phyloP scores from a whole-genome alignment of 2,329 filamentous ascomycete species.

The Coleophoma eucalyptorum region DNA sequence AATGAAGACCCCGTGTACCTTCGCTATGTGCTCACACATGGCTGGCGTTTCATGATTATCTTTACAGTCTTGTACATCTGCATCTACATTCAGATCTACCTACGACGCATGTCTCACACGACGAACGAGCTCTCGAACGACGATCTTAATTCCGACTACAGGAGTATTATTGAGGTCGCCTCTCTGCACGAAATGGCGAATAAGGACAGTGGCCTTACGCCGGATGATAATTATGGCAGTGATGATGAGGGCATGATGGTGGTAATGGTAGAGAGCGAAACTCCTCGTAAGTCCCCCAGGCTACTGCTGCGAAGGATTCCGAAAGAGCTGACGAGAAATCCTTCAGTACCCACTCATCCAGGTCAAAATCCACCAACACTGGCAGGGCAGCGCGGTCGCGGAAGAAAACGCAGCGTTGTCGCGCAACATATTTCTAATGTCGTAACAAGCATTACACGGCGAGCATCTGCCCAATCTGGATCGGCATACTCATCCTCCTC shows the following conservation, averaged over 20 bases:
- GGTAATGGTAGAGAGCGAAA: not conserved
- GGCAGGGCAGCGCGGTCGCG: too few species aligned
- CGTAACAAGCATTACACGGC: too few species aligned
- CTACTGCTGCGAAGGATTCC: too few species aligned
- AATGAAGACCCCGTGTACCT: constrained; percentile 23
- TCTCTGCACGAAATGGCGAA: not conserved
- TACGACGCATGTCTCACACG: constrained; percentile 12
- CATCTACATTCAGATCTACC: constrained; percentile 32
- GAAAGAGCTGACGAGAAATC: too few species aligned
- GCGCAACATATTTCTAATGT: too few species aligned
- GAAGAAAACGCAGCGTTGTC: too few species aligned
- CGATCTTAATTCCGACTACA: not conserved
- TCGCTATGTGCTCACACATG: constrained; percentile 33
- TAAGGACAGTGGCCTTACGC: not conserved
- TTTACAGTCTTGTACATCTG: constrained; percentile 19
- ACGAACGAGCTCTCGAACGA: not conserved
- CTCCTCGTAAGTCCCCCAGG: not conserved
- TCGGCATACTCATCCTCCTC: too few species aligned
- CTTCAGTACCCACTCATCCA: too few species aligned
- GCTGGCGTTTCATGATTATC: constrained; percentile 32
- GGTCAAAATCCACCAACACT: too few species aligned
- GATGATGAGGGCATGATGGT: not conserved
- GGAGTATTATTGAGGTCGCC: not conserved
- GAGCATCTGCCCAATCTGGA: too few species aligned
- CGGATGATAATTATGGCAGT: not conserved